phyloP scores from a whole-genome alignment of 176 grass and related monocot genomes.

The Ananas comosus region DNA sequence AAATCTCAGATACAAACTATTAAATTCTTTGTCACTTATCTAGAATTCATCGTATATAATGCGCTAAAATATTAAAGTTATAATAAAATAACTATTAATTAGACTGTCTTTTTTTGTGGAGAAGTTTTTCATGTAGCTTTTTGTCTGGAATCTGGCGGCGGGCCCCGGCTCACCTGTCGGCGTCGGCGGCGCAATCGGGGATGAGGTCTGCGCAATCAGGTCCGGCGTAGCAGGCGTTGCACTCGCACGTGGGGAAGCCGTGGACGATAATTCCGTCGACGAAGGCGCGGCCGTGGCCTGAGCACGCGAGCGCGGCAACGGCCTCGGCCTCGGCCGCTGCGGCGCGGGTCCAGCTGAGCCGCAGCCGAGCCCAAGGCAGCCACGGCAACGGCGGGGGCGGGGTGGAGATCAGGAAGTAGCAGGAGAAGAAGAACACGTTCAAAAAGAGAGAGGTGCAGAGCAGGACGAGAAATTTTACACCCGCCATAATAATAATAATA shows the following conservation, averaged over 20 bases:
- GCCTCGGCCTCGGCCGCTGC: conserved; percentile 56
- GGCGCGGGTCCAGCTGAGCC: conserved; percentile 42
- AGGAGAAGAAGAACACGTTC: conserved; percentile 38
- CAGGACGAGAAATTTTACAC: conserved; percentile 5
- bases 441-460: conserved; percentile 43
- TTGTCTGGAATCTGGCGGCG: too few species aligned
- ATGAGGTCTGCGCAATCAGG: conserved; percentile 46
- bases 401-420: conserved; percentile 24
- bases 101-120: too few species aligned
- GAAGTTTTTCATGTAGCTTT: too few species aligned
- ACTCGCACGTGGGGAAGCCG: conserved; percentile 48
- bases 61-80: too few species aligned
- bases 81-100: too few species aligned
- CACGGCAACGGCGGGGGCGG: background rate
- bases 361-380: background rate
- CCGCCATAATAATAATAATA: background rate
- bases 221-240: conserved; percentile 55
- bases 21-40: too few species aligned
- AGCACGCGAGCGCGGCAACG: conserved; percentile 44
- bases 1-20: too few species aligned
- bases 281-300: conserved; percentile 53
- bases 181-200: conserved; percentile 45
- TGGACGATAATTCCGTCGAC: conserved; percentile 33
- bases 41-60: too few species aligned
- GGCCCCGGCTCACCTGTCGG: conserved; percentile 28